phyloP scores from a whole-genome alignment of 306 rosid genomes.

The Prunus dulcis region DNA sequence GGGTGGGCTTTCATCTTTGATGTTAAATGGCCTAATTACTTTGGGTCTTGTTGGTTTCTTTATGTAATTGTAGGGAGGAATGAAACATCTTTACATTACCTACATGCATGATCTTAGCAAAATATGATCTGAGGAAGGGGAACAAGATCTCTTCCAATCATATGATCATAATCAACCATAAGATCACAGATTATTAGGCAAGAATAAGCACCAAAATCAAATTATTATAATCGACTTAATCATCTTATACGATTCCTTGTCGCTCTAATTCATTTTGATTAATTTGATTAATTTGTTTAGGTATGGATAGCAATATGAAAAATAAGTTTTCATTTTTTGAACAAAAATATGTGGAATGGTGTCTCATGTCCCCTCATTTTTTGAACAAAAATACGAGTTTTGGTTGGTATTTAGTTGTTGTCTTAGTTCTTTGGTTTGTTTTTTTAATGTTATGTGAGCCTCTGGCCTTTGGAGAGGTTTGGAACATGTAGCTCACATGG shows the following conservation, averaged over 20 bases:
- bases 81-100: not conserved
- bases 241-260: constrained; percentile 12
- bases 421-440: not conserved
- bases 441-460: not conserved
- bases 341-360: constrained; percentile 12
- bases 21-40: no score
- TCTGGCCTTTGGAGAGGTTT: no score
- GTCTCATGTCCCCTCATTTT: constrained; percentile 17
- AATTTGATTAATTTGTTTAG: not conserved
- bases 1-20: not conserved
- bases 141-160: not conserved
- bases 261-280: not conserved
- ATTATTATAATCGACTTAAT: not conserved
- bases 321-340: not conserved
- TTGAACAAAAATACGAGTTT: constrained; percentile 4
- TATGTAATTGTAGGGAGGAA: not conserved
- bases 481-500: constrained; percentile 11
- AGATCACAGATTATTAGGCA: not conserved
- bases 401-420: constrained; percentile 13
- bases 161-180: not conserved
- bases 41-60: not conserved
- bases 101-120: not conserved
- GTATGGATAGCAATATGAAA: not conserved
- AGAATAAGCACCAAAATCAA: not conserved
- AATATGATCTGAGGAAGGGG: not conserved